Evolutionary conservation across 345 rosid genomes (phyloP), one percentile per base, ranked within the genome.

Genomic region (Zanthoxylum bungeanum): DNA sequence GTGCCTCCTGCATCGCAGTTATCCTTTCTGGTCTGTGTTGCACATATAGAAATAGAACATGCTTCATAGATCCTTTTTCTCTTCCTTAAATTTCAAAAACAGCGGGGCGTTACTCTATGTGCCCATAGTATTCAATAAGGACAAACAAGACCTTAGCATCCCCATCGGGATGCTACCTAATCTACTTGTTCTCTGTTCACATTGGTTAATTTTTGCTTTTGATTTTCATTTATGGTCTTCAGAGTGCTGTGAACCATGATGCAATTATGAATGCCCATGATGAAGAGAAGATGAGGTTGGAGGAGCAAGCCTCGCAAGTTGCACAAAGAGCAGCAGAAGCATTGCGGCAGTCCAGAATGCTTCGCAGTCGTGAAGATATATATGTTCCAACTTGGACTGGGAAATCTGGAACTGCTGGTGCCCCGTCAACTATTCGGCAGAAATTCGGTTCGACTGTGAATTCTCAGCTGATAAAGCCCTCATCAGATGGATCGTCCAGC

Each of bases 301-400:
- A 95, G 81, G 93, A 91, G 52, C 90, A 92, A 83, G 98, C 99
- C 64, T 84, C 96, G 55, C 92, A 84, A 77, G 96, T 95, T 57
- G 98, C 99, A 50, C 86, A 84, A 81, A 86, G 86, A 78, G 98
- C 98, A 30, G 98, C 95, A 19, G 98, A 95, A 81, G 98, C 99
- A n/a, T 77, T 95, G 66, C 85, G 91, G 33, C 91, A 87, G 70
- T 95, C 99, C 8, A 85, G 98, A 64, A 85, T 95, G 86, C 81
- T 91, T 64, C 92, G 98, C 9, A 86, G 89, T 71, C 88, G 77
- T 69, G 99, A 95, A n/a, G 81, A 86, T 69, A 60, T 92, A 68
- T 83, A 96, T 27, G 80, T 92, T 60, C 99, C 99, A 0, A 95
- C 99, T 47, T 95, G 99, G 99, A 91, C 99, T 1, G 98, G 98